These are phyloP conservation scores for Davidsoniella neocaledoniae DNA, from an alignment of 2,329 filamentous ascomycete species.

Conservation along the genomic window DNA sequence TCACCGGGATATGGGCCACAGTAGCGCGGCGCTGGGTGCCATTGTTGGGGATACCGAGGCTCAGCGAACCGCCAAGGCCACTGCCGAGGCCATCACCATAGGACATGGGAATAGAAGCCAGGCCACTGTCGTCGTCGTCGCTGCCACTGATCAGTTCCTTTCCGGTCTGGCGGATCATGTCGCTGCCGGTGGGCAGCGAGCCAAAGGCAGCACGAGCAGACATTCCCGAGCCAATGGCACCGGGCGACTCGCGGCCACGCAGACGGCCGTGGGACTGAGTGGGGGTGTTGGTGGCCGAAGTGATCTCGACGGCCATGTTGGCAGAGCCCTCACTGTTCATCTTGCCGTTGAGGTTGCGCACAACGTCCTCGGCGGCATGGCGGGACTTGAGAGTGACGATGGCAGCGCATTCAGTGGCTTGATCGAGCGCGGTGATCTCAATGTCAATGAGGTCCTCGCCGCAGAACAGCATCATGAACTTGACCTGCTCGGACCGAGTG, in stretches of 20 bases:
- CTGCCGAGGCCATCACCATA: constrained; percentile 14
- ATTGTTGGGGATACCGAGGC: constrained; percentile 26
- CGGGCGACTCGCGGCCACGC: constrained; percentile 8
- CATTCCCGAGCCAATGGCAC: constrained; percentile 1
- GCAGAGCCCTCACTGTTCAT: constrained; percentile 11
- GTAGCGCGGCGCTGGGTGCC: constrained; percentile 11
- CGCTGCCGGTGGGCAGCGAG: constrained; percentile 20
- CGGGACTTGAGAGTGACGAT: constrained; percentile 9
- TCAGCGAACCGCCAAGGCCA: constrained; percentile 32
- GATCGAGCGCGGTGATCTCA: constrained; percentile 1
- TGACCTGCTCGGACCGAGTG: constrained; percentile 5
- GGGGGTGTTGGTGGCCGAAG: constrained; percentile 9
- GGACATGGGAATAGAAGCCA: constrained; percentile 46
- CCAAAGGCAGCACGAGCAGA: constrained; percentile 7
- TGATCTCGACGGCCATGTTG: constrained; percentile 7
- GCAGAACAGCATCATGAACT: constrained; percentile 10
- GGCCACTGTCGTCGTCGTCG: constrained; percentile 51
- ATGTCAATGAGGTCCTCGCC: constrained; percentile 11
- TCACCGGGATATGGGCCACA: constrained; percentile 7
- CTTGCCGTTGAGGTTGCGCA: constrained; percentile 10
- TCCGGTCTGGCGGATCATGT: constrained; percentile 42
- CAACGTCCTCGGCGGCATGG: constrained; percentile 7
- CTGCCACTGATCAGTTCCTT: constrained; percentile 55
- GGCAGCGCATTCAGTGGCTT: constrained; percentile 1
- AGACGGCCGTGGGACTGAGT: constrained; percentile 7